Base-by-base conservation (phyloP, 2,329 filamentous ascomycete species). In the Lasiodiplodia gonubiensis region DNA sequence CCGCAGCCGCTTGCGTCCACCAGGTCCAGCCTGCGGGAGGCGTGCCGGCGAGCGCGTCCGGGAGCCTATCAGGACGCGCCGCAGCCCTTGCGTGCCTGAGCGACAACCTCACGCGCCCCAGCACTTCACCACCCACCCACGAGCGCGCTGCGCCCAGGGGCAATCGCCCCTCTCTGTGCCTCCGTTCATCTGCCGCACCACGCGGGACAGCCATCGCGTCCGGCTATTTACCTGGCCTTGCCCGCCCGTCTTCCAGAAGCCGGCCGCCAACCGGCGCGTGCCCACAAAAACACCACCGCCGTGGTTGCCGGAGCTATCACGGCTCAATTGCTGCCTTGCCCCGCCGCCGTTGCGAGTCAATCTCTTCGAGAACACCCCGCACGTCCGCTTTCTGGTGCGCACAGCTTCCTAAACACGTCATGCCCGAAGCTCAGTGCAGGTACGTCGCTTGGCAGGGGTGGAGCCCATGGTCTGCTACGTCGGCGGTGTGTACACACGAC, bases 21-120 rank as follows among this genome's bases (percentile, higher is more conserved):
- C 57, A 42, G 46, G 21, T 16, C 59, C 27, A 46, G 35, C 27
- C 39, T 23, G 59, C 59, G 39, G 59, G 42, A 63, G 35, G 59
- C 59, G 59, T 63, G 59, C 21, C 42, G 23, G n/a, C 37, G 46
- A 51, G 6, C 30, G 46, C 42, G 42, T 37, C 42, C 46, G 59
- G 27, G 59, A 63, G 59, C 59, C 59, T 63, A 63, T 63, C 59
- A 63, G 59, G 59, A 63, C 59, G 59, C 59, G 59, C 59, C 18
- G 59, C 59, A 63, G 42, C 59, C 59, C 59, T 61, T 61, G 57
- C 57, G 25, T 42, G 23, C 57, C 57, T 25, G 39, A 49, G 57
- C 57, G 27, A 42, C 57, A 18, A 18, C 55, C 35, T 37, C 55
- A 18, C 14, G 23, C 57, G 23, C 39, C 57, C 30, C 37, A n/a